A percentile compares a stretch with the other conserved stretches of the same genome.
phyloP scores from a whole-genome alignment of 2,329 filamentous ascomycete species.

The Thermoascus crustaceus region DNA sequence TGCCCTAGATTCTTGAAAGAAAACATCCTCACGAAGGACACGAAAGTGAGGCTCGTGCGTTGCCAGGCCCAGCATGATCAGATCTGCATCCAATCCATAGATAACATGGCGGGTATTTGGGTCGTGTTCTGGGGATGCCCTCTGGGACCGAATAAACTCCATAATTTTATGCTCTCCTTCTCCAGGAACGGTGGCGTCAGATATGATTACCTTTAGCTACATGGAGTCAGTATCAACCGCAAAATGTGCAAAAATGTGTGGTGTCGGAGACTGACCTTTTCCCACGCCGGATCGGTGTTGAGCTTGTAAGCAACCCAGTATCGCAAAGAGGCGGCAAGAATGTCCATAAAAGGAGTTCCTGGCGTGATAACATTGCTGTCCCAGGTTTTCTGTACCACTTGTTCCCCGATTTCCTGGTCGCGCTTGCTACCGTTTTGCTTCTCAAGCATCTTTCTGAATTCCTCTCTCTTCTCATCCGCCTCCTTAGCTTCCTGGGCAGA shows the following conservation, averaged over 20 bases:
- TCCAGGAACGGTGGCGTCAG: slow-evolving; percentile 92
- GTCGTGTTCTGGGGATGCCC: slow-evolving; percentile 81
- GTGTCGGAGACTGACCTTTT: slow-evolving; percentile 44
- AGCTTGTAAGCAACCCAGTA: slow-evolving; percentile 98
- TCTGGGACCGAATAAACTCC: slow-evolving; percentile 92
- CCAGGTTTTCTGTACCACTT: slow-evolving; percentile 77
- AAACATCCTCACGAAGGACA: slow-evolving; percentile 93
- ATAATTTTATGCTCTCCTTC: slow-evolving; percentile 99
- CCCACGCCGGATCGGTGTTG: slow-evolving; percentile 93
- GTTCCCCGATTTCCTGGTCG: slow-evolving; percentile 53
- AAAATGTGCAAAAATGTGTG: background rate
- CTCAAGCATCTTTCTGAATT: slow-evolving; percentile 76
- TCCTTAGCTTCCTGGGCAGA: slow-evolving; percentile 90
- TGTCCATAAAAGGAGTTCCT: slow-evolving; percentile 97
- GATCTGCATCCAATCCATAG: slow-evolving; percentile 92
- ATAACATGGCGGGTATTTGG: slow-evolving; percentile 97
- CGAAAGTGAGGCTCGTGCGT: slow-evolving; percentile 97
- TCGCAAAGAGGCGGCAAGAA: slow-evolving; percentile 77
- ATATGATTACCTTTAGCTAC: slow-evolving; percentile 89
- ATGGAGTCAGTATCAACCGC: slow-evolving; percentile 14
- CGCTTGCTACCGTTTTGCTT: slow-evolving; percentile 62
- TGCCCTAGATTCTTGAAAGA: slow-evolving; percentile 76
- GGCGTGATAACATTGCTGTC: slow-evolving; percentile 85
- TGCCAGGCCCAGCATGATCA: slow-evolving; percentile 96
- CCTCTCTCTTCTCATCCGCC: slow-evolving; percentile 83